Base-by-base conservation (phyloP, 2,329 filamentous ascomycete genomes). In the Beauveria medogensis region DNA sequence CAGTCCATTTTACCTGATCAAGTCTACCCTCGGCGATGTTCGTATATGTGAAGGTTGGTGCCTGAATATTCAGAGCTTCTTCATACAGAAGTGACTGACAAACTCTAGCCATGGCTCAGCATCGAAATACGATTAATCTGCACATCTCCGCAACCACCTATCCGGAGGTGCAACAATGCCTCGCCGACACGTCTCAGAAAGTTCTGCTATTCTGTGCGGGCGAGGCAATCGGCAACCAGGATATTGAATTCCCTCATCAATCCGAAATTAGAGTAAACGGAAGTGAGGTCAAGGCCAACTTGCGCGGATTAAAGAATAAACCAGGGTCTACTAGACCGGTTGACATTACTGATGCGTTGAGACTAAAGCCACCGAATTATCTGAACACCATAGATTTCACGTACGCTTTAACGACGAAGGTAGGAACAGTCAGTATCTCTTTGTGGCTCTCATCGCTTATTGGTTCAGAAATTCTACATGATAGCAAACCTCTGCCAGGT, bases 221-320 rank as follows among this genome's bases (percentile, higher is more conserved):
- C 1, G 88, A 91, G 60, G 80, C 79, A 18, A 74, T 80, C 16
- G 84, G 82, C 18, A 72, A 78, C 3, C 89, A 90, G 55, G 91
- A 97, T 64, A 86, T 99, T 59, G 78, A 90, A 0, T 99, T 99
- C 66, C 94, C 94, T 2, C 86, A 93, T 67, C 92, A 97, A 74
- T 89, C 94, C 37, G 94, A 99, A 71, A 82, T 99, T 61, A 93
- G 92, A 71, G 85, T 96, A 60, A 99, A 99, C 67, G 82, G 86
- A 10, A 89, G 89, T 40, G 91, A 97, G 61, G 82, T 97, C 66
- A 94, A 93, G 73, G 88, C 89, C n/a, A 99, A 97, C 71, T 81
- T 96, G 66, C 89, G 94, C 66, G 94, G 94, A 5, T 75, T 99
- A 64, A 99, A 99, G 75, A 97, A 96, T 73, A 96, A 94, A 73